Percentiles rank a stretch among this genome's conserved stretches.
Evolutionary conservation across 2,329 filamentous ascomycete species (phyloP).

Genomic region (Fusarium mexicanum): DNA sequence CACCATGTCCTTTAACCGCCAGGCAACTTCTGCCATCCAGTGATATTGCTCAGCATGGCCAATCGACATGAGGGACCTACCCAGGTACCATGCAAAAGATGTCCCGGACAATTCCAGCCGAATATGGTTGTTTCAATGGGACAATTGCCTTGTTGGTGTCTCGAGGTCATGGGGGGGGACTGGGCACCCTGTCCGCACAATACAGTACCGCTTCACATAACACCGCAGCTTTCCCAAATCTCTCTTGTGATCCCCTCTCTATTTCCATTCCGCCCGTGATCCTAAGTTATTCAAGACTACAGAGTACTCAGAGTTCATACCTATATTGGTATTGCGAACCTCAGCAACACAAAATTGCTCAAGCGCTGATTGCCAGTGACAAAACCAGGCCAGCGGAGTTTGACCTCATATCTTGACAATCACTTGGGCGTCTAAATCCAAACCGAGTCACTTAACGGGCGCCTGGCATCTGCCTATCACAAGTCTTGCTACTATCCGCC

Average conservation of each 20-base stretch:
- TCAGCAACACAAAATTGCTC: slow-evolving; percentile 1
- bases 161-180: slow-evolving; percentile 15
- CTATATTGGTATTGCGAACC: not conserved
- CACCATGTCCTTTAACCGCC: slow-evolving; percentile 37
- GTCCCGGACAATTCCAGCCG: slow-evolving; percentile 22
- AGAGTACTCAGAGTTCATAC: not conserved
- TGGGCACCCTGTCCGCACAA: slow-evolving; percentile 10
- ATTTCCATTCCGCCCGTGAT: not conserved
- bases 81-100: slow-evolving; percentile 25
- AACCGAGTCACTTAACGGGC: slow-evolving; percentile 38
- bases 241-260: slow-evolving; percentile 22
- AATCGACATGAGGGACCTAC: slow-evolving; percentile 19
- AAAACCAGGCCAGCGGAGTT: slow-evolving; percentile 39
- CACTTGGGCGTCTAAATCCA: slow-evolving; percentile 43
- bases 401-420: slow-evolving; percentile 49
- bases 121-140: slow-evolving; percentile 9
- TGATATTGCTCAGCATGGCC: slow-evolving; percentile 16
- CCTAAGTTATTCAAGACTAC: not conserved
- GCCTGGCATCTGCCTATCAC: slow-evolving; percentile 44
- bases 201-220: slow-evolving; percentile 29
- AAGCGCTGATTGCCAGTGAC: slow-evolving; percentile 9
- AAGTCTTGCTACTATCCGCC: slow-evolving; percentile 32
- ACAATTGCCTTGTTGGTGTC: slow-evolving; percentile 3
- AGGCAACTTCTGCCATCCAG: slow-evolving; percentile 19
- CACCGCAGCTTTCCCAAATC: slow-evolving; percentile 29